Evolutionary conservation across 2,329 filamentous ascomycete species (phyloP).

Genomic region (Cladosporium sphaerospermum): DNA sequence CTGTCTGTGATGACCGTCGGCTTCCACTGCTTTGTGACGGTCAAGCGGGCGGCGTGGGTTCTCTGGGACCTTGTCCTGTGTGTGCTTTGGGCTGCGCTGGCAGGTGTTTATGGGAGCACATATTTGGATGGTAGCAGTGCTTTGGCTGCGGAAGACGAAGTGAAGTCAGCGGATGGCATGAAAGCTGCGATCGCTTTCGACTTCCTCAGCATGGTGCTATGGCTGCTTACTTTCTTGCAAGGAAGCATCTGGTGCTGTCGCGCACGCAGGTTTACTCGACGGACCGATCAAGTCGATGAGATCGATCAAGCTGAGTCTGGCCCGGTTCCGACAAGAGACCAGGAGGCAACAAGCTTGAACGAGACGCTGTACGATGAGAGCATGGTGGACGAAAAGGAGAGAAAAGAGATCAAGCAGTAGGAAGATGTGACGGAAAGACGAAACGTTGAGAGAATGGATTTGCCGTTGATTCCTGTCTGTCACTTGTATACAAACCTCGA

Average conservation of each 20-base stretch:
- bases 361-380: not conserved
- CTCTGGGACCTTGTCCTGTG: not conserved
- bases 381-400: not conserved
- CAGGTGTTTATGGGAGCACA: not conserved
- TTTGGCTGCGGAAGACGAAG: not conserved
- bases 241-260: not conserved
- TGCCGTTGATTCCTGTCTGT: slow-evolving; percentile 1
- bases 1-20: not conserved
- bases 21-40: not conserved
- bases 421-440: not conserved
- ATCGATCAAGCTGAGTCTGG: not conserved
- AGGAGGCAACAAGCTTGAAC: not conserved
- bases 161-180: not conserved
- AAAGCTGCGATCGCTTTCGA: slow-evolving; percentile 3
- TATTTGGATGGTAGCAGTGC: not conserved
- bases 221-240: not conserved
- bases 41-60: not conserved
- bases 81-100: not conserved
- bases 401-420: not conserved
- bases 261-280: not conserved
- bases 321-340: not conserved
- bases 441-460: not conserved
- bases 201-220: not conserved
- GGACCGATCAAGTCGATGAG: not conserved
- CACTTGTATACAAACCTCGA: slow-evolving; percentile 1